Conservation (phyloP, 2,329 filamentous ascomycete genomes). For the Arthrobotrys megalospora region DNA sequence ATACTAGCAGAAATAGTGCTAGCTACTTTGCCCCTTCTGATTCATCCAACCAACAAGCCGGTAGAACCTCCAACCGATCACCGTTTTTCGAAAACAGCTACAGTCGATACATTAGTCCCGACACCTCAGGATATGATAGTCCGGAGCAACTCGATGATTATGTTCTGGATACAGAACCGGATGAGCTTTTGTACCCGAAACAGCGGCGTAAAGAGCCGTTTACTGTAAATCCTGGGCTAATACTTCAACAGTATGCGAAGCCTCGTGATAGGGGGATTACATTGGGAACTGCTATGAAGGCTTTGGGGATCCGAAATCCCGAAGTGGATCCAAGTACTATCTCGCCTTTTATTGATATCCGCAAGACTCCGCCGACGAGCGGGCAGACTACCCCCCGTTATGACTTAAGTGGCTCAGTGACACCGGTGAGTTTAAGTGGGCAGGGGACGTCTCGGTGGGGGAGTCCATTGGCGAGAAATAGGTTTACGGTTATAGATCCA, state of each 20-base stretch:
- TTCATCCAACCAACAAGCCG: not conserved
- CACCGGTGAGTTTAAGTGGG: not conserved
- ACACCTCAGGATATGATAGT: conserved; percentile 6
- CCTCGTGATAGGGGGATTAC: conserved; percentile 16
- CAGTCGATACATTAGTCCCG: not conserved
- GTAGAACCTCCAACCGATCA: not conserved
- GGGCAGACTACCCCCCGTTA: not conserved
- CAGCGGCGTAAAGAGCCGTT: not conserved
- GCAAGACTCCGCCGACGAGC: conserved; percentile 9
- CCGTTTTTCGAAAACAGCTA: not conserved
- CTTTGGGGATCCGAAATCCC: conserved; percentile 30
- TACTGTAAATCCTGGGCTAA: conserved; percentile 6
- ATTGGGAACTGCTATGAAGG: conserved; percentile 12
- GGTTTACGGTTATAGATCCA: conserved; percentile 3
- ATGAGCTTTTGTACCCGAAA: conserved; percentile 25
- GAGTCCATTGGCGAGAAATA: conserved; percentile 11
- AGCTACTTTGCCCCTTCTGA: not conserved
- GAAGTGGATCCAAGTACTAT: conserved; percentile 25
- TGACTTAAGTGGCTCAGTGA: not conserved
- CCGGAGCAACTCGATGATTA: not conserved
- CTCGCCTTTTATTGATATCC: conserved; percentile 14
- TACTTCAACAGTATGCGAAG: conserved; percentile 8
- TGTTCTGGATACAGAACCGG: conserved; percentile 32
- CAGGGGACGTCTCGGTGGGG: not conserved
- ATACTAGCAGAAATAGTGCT: conserved; percentile 13